A percentile compares a stretch with the other conserved stretches of the same genome.
Conservation (phyloP, 345 rosid genomes). For the Passiflora organensis region DNA sequence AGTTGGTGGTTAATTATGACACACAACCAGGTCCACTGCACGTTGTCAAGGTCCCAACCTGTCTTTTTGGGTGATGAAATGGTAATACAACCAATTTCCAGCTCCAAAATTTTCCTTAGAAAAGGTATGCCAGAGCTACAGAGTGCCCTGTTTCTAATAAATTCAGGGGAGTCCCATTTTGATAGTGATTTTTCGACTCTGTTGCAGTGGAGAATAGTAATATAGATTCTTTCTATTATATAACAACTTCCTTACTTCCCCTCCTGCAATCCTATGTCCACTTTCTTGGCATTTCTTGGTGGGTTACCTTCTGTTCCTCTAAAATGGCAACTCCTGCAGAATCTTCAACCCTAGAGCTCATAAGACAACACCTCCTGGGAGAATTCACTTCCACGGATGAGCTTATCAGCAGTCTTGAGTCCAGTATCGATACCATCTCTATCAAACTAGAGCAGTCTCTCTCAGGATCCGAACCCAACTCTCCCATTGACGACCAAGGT, state of each 20-base stretch:
- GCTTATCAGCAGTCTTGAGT: slow-evolving; percentile 27
- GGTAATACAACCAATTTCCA: background rate
- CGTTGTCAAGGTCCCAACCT: background rate
- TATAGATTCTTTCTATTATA: background rate
- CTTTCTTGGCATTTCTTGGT: background rate
- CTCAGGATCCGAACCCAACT: slow-evolving; percentile 34
- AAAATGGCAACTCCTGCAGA: slow-evolving; percentile 37
- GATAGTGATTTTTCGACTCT: background rate
- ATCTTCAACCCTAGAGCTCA: slow-evolving; percentile 34
- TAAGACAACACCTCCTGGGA: slow-evolving; percentile 49
- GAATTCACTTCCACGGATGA: slow-evolving; percentile 46
- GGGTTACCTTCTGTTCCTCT: background rate
- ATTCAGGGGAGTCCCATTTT: slow-evolving; percentile 1
- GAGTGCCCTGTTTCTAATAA: background rate
- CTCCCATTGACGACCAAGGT: slow-evolving; percentile 23
- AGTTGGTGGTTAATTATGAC: too few relatives aligned
- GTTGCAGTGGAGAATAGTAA: background rate
- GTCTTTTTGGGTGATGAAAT: background rate
- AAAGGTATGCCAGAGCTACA: background rate
- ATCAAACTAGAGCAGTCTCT: slow-evolving; percentile 24
- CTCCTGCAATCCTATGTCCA: background rate
- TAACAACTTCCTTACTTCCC: background rate
- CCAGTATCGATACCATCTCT: slow-evolving; percentile 19
- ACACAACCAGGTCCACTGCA: too few relatives aligned
- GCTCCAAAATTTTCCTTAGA: background rate